These are phyloP conservation scores for Pelargonium fulgidum DNA, from an alignment of 441 rosid genomes.

Conservation along the genomic window DNA sequence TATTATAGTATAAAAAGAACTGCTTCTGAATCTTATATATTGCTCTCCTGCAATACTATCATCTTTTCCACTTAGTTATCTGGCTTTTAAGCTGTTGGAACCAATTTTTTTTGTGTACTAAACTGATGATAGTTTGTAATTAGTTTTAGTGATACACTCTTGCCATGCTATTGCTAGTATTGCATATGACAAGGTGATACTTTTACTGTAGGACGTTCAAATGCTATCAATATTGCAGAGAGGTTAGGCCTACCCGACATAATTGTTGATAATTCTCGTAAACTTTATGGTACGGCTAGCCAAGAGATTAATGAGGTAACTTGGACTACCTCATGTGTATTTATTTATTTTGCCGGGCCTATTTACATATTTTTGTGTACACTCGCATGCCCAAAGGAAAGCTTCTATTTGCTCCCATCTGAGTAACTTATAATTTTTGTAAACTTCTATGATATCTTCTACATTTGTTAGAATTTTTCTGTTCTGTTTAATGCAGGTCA, in stretches of 20 bases:
- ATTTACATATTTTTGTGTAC: not conserved
- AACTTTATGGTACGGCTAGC: constrained; percentile 68
- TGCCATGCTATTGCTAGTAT: not conserved
- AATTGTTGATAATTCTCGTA: constrained; percentile 48
- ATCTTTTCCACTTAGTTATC: not conserved
- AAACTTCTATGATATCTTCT: not conserved
- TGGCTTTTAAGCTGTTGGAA: not conserved
- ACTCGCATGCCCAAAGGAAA: not conserved
- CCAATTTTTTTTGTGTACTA: not conserved
- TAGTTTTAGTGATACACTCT: constrained; percentile 7
- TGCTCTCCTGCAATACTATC: not conserved
- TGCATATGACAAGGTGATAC: constrained; percentile 15
- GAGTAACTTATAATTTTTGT: not conserved
- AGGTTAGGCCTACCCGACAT: constrained; percentile 60
- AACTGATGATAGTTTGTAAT: constrained; percentile 10
- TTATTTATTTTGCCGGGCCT: not conserved
- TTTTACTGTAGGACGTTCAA: constrained; percentile 64
- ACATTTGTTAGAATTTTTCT: constrained; percentile 9
- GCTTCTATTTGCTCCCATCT: not conserved
- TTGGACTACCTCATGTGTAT: not conserved
- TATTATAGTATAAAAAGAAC: not conserved
- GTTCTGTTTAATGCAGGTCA: constrained; percentile 39
- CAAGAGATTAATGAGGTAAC: constrained; percentile 78
- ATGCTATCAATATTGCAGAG: constrained; percentile 79
- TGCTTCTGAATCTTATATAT: not conserved